Conservation (phyloP, 345 rosid species). For the Salix dunnii region DNA sequence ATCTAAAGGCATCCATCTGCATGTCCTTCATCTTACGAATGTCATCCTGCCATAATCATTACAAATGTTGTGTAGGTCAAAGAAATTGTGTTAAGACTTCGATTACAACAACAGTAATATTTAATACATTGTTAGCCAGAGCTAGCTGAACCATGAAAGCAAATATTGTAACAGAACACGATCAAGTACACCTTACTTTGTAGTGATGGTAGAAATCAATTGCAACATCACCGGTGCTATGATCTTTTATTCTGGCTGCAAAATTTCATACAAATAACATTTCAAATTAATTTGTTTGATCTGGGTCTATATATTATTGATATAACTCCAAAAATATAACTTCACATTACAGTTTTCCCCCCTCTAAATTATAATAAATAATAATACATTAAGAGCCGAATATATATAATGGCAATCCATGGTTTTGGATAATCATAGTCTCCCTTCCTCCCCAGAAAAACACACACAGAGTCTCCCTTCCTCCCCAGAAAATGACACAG, state of each 20-base stretch:
- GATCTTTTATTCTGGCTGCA: slow-evolving; percentile 38
- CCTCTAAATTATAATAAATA: too few species aligned
- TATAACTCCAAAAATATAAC: too few species aligned
- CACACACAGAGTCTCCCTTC: not conserved
- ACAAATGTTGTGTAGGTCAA: too few species aligned
- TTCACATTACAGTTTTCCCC: too few species aligned
- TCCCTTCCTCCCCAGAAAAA: too few species aligned
- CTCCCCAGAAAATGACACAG: not conserved
- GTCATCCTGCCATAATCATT: not conserved
- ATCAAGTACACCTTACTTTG: slow-evolving; percentile 24
- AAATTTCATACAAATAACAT: not conserved
- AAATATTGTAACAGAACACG: not conserved
- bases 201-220: slow-evolving; percentile 45
- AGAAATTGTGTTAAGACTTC: too few species aligned
- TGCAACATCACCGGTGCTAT: slow-evolving; percentile 40
- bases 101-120: too few species aligned
- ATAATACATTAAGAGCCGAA: too few species aligned
- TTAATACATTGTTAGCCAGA: not conserved
- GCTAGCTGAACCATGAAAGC: not conserved
- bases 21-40: not conserved
- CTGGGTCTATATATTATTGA: too few species aligned
- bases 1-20: slow-evolving; percentile 11
- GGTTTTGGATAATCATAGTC: not conserved
- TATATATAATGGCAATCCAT: not conserved
- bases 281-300: too few species aligned